Evolutionary conservation across 140 eudicot species (phyloP), one percentile per base, ranked within the genome.

Genomic region (Ambrosia hybrid): DNA sequence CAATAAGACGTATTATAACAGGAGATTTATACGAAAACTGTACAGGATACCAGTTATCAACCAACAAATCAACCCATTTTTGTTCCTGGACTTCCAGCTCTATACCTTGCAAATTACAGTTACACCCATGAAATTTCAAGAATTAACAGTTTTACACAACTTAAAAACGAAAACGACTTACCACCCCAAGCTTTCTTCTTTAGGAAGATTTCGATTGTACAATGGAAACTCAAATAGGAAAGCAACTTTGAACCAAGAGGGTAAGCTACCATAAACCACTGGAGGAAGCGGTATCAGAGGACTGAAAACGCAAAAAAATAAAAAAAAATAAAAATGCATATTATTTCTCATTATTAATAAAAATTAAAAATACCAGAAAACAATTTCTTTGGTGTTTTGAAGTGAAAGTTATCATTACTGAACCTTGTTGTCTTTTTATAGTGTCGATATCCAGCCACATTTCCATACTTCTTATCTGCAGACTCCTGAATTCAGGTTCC

Each of bases 141-240:
- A 67, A 67, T 51, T 59, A 38, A 52, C 17, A 60, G 43, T 49
- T 30, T 26, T 67, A 66, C 51, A 67, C 21, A 36, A 37, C 30
- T 10, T n/a, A 39, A 14, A 67, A 9, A 14, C 51, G 75, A 49
- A 60, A 60, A 37, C 8, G 38, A 56, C 82, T 78, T 80, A 88
- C 97, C 95, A 88, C 80, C 73, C 78, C 45, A 78, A 46, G 4
- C 68, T 49, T 38, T 81, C 86, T 63, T 85, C 95, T 53, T 74
- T 86, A 65, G 96, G 94, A 79, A 94, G 94, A 81, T 82, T 90
- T 30, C 74, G 80, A 51, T 80, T 94, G 81, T 94, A 94, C 17
- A 94, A 38, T 56, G 99, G 99, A 71, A 94, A 66, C 91, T 94
- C 99, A 34, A 94, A 90, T 37, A 94, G 86, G 74, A 94, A 88